Conservation (phyloP, 345 rosid species). For the Camelina sativa region DNA sequence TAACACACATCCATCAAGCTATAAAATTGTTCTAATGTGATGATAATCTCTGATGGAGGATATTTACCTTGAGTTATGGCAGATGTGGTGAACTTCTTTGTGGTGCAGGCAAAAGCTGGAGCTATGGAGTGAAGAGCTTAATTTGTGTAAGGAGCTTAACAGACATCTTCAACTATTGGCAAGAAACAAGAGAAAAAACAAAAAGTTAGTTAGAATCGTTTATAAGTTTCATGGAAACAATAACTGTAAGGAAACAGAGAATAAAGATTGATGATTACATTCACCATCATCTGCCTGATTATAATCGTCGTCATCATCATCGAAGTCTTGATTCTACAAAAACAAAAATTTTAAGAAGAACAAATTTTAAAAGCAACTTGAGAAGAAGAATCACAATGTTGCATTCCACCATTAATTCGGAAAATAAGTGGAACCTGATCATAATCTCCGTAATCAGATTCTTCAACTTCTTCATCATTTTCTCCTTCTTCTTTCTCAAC, state of each 20-base stretch:
- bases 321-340: conserved; percentile 35
- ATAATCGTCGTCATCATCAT: conserved; percentile 44
- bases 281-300: conserved; percentile 24
- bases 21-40: too few species aligned
- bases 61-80: too few species aligned
- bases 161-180: conserved; percentile 10
- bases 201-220: neutral
- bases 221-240: neutral
- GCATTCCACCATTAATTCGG: neutral
- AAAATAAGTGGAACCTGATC: conserved; percentile 27
- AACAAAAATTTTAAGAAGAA: neutral
- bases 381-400: conserved; percentile 12
- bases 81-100: too few species aligned
- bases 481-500: conserved; percentile 22
- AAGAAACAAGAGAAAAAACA: neutral
- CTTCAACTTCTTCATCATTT: conserved; percentile 29
- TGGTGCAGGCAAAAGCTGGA: too few species aligned
- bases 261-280: conserved; percentile 27
- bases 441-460: conserved; percentile 29
- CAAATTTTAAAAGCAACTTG: neutral
- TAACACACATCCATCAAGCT: too few species aligned
- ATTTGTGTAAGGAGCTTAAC: neutral
- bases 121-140: too few species aligned
- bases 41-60: too few species aligned
- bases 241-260: neutral